Evolutionary conservation across 78 protist genomes (phyloP).

Genomic region (Mastigamoeba balamuthi): DNA sequence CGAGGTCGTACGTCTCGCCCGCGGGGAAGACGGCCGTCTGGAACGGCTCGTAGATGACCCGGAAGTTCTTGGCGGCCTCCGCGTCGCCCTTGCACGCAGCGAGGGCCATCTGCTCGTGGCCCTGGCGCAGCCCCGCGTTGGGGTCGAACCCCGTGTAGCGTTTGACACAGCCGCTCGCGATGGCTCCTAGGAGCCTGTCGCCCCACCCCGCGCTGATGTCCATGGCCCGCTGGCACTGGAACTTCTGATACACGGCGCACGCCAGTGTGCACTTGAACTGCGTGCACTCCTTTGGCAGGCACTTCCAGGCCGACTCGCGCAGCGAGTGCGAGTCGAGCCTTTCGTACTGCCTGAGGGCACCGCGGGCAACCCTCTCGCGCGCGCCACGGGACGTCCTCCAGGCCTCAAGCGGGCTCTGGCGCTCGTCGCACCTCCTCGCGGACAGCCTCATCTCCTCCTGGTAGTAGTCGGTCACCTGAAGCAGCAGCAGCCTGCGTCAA

Average conservation of each 20-base stretch:
- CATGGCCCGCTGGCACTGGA: not conserved
- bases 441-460: too few relatives aligned
- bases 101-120: not conserved
- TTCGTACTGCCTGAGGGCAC: too few relatives aligned
- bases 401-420: too few relatives aligned
- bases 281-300: constrained; percentile 8
- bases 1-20: constrained; percentile 8
- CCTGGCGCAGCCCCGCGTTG: not conserved
- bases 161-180: not conserved
- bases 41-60: constrained; percentile 2
- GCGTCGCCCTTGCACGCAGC: not conserved
- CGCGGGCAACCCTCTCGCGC: too few relatives aligned
- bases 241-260: not conserved
- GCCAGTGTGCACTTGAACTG: constrained; percentile 3
- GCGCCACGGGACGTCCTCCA: too few relatives aligned
- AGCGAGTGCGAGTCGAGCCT: not conserved
- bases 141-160: constrained; percentile 9
- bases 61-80: not conserved
- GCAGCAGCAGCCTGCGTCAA: too few relatives aligned
- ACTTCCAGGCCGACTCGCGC: not conserved
- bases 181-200: constrained; percentile 16
- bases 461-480: too few relatives aligned
- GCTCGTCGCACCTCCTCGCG: too few relatives aligned
- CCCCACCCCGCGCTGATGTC: constrained; percentile 31
- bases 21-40: not conserved